Conservation (phyloP, 179 eudicot species). For the Beta macrorhiza region DNA sequence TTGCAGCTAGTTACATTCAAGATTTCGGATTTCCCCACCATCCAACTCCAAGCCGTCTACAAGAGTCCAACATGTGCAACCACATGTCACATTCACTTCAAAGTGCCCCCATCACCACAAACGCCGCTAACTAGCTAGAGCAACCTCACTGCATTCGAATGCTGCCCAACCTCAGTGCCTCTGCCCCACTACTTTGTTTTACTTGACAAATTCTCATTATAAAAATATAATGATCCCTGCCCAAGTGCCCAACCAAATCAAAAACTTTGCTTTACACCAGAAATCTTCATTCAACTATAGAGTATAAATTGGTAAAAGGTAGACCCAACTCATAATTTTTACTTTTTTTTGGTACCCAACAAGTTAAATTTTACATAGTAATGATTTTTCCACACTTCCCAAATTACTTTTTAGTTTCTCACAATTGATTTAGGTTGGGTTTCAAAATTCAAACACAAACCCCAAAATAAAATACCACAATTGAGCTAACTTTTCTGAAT, state of each 20-base stretch:
- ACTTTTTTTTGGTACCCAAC: neutral
- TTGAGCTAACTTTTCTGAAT: neutral
- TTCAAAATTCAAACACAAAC: slow-evolving; percentile 5
- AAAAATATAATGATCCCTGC: neutral
- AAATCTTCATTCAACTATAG: neutral
- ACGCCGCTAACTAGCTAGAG: neutral
- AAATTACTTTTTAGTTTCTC: neutral
- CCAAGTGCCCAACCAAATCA: neutral
- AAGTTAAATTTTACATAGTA: neutral
- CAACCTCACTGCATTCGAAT: slow-evolving; percentile 18
- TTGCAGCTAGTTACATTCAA: slow-evolving; percentile 5
- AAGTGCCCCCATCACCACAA: neutral
- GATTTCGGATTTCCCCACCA: neutral
- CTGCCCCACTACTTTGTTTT: neutral
- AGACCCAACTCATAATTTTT: neutral
- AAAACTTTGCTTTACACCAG: neutral
- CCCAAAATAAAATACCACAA: neutral
- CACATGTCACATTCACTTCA: slow-evolving; percentile 19
- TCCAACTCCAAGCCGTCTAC: neutral
- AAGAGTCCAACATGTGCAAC: slow-evolving; percentile 4
- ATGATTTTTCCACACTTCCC: neutral
- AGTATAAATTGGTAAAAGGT: too few species aligned
- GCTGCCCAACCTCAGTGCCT: too few species aligned
- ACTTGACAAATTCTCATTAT: neutral
- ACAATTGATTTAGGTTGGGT: neutral